Evolutionary conservation across 164 flowering plant species (phyloP), one percentile per base, ranked within the genome.

Genomic region (Paratinospora sagittata): DNA sequence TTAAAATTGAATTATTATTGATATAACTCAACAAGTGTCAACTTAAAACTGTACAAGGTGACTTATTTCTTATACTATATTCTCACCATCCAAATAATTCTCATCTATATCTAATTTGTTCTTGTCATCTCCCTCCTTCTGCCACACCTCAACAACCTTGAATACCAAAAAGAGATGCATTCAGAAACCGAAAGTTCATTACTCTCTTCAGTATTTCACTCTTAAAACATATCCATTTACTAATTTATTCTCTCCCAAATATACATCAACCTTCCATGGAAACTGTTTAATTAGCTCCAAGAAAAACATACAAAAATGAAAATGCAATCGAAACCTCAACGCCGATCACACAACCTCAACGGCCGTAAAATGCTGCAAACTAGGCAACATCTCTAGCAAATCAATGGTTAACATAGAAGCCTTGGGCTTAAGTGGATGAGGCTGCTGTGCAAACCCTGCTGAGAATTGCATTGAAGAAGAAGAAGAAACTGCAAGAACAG

Each of bases 341-440:
- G 2, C 8, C 45, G 21, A 21, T 69, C 78, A 83, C 65, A 82
- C 77, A 52, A 85, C 88, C 47, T 43, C 73, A 26, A 87, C 87
- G 0, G 79, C 86, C 14, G 79, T 74, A 45, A 73, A 75, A 61
- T 73, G 86, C 73, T 75, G 88, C 71, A 83, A 55, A 27, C 69
- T 68, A 19, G 84, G 81, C 70, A 83, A 62, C 10, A 63, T 80
- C 70, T 80, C 85, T 21, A 76, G 27, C 81, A 86, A 65, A 58
- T 85, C 88, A 72, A 73, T 81, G 0, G 86, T 85, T 5, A 89
- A 66, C 91, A 85, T 77, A 4, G 91, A 87, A 1, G 82, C 80
- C 75, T 61, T 81, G 0, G 83, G 81, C 76, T 79, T 87, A 1
- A 66, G 70, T 6, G 70, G 77, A 52, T n/a, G n/a, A n/a, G 70